Evolutionary conservation across 768 basidiomycete species (phyloP).

Genomic region (Tylopilus sp.): DNA sequence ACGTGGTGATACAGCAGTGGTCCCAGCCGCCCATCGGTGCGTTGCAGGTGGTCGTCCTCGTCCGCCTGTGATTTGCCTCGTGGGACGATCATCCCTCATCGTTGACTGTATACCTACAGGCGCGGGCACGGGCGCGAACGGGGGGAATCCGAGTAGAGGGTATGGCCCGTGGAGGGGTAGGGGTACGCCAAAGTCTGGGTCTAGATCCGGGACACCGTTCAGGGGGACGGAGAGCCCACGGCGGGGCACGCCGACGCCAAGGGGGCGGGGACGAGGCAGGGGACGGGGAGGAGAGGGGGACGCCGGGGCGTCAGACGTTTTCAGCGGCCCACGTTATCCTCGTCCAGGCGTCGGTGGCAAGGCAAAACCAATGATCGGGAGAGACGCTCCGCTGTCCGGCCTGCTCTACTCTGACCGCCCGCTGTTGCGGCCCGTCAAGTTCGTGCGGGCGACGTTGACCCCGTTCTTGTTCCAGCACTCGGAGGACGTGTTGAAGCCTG

Average conservation of each 20-base stretch:
- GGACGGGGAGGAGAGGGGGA: conserved; percentile 14
- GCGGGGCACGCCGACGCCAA: conserved; percentile 6
- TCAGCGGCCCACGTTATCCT: neutral
- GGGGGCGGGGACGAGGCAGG: conserved; percentile 24
- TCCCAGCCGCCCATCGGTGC: conserved; percentile 8
- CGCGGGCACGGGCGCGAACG: conserved; percentile 1
- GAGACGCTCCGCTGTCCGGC: conserved; percentile 50
- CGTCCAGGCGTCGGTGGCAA: conserved; percentile 2
- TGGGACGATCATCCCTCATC: neutral
- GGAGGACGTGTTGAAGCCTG: conserved; percentile 59
- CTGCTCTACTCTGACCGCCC: conserved; percentile 58
- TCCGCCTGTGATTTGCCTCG: neutral
- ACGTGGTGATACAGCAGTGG: conserved; percentile 27
- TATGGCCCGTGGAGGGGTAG: conserved; percentile 2
- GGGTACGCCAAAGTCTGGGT: conserved; percentile 9
- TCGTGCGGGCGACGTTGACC: conserved; percentile 58
- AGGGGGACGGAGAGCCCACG: conserved; percentile 15
- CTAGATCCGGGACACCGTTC: conserved; percentile 10
- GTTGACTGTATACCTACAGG: neutral
- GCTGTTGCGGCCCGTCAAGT: conserved; percentile 60
- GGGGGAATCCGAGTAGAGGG: conserved; percentile 1
- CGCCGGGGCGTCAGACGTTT: neutral
- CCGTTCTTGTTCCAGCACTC: conserved; percentile 50
- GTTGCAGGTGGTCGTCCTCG: conserved; percentile 7
- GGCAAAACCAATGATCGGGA: conserved; percentile 1